Evolutionary conservation across 208 protist species (phyloP).

Genomic region (Leishmania major): DNA sequence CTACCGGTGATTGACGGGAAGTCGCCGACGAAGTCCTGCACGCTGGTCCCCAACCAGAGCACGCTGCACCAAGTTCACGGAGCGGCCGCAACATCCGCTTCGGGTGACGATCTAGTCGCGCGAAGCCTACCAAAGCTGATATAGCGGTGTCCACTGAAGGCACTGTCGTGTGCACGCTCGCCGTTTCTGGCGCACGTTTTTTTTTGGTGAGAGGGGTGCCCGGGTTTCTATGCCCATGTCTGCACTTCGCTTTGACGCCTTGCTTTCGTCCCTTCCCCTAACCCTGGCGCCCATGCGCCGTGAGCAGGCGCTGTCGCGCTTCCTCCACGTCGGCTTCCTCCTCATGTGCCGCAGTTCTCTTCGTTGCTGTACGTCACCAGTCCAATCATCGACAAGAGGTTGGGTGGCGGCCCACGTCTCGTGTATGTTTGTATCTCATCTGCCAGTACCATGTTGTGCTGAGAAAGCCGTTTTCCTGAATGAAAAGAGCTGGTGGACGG

Average conservation of each 20-base stretch:
- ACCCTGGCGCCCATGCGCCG: not conserved
- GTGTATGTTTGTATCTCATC: not conserved
- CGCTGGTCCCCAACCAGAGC: not conserved
- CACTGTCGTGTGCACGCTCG: not conserved
- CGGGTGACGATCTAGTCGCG: constrained; percentile 18
- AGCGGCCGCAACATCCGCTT: not conserved
- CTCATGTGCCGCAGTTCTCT: not conserved
- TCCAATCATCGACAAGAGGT: not conserved
- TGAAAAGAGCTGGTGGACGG: not conserved
- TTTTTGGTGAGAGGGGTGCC: not conserved
- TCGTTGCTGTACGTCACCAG: not conserved
- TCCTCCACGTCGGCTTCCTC: not conserved
- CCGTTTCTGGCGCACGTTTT: not conserved
- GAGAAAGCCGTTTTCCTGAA: not conserved
- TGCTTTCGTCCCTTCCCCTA: not conserved
- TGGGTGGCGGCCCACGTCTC: not conserved
- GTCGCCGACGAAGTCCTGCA: constrained; percentile 21
- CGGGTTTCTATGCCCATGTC: not conserved
- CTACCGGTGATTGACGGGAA: constrained; percentile 31
- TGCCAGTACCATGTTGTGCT: not conserved
- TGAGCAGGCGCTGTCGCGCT: not conserved
- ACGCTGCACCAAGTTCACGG: constrained; percentile 2
- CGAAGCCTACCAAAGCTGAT: constrained; percentile 27
- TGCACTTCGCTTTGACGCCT: not conserved
- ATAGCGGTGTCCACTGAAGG: not conserved